A percentile compares a stretch with the other conserved stretches of the same genome.
phyloP scores from a whole-genome alignment of 768 basidiomycete species.

The Mycena rosella region DNA sequence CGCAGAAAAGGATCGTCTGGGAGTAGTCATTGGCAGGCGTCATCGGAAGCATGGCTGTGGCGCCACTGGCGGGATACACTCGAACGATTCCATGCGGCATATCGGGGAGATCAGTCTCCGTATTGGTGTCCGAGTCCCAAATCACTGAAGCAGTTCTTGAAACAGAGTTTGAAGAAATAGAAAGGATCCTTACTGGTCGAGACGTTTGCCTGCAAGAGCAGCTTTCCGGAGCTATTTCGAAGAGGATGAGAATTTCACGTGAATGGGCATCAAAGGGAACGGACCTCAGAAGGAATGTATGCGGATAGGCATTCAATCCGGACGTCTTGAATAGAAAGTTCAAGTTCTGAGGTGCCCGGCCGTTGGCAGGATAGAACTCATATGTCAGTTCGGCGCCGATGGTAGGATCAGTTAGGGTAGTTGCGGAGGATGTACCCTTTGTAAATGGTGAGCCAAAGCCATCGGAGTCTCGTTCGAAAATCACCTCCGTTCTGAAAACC shows the following conservation, averaged over 20 bases:
- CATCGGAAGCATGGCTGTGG: slow-evolving; percentile 89
- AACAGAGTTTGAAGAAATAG: slow-evolving; percentile 32
- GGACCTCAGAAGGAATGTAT: slow-evolving; percentile 71
- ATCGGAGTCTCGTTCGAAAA: background rate
- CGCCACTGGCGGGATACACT: slow-evolving; percentile 57
- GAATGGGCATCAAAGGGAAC: too few species aligned
- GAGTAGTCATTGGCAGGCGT: slow-evolving; percentile 91
- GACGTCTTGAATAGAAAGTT: slow-evolving; percentile 79
- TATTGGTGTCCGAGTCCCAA: slow-evolving; percentile 68
- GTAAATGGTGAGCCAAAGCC: too few species aligned
- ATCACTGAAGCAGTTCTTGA: slow-evolving; percentile 47
- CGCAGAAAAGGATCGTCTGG: slow-evolving; percentile 91
- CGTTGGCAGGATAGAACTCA: slow-evolving; percentile 85
- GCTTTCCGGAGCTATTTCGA: slow-evolving; percentile 69
- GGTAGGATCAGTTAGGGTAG: slow-evolving; percentile 73
- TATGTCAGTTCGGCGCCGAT: slow-evolving; percentile 84
- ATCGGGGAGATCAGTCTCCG: slow-evolving; percentile 72
- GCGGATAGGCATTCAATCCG: slow-evolving; percentile 84
- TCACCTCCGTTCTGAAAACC: slow-evolving; percentile 77
- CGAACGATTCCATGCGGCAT: slow-evolving; percentile 83
- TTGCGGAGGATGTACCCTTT: slow-evolving; percentile 77
- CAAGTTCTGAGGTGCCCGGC: slow-evolving; percentile 62
- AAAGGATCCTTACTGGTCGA: slow-evolving; percentile 69
- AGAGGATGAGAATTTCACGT: too few species aligned
- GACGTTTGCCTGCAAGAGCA: slow-evolving; percentile 87